Evolutionary conservation across 164 flowering plant species (phyloP).

Genomic region (grape (Vitis vinifera)): DNA sequence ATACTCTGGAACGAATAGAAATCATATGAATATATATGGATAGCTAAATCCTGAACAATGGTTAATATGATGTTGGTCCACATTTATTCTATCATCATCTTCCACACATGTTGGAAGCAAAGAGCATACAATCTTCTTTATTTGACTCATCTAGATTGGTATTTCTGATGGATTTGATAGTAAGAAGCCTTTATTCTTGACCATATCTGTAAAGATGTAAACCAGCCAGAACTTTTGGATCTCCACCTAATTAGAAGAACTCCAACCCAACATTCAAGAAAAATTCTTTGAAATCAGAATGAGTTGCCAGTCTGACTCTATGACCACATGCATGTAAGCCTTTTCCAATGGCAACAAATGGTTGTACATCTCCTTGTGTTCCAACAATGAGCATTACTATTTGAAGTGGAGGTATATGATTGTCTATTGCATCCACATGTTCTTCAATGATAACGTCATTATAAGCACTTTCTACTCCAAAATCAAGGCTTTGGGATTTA

Average conservation of each 20-base stretch:
- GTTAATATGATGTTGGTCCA: neutral
- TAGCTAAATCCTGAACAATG: too few species aligned
- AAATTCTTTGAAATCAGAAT: conserved; percentile 95
- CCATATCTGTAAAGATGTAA: conserved; percentile 52
- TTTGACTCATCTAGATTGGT: conserved; percentile 45
- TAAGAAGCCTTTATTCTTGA: conserved; percentile 66
- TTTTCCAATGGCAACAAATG: conserved; percentile 66
- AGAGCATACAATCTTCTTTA: conserved; percentile 49
- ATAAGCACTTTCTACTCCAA: conserved; percentile 29
- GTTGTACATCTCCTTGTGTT: conserved; percentile 65
- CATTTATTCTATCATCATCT: conserved; percentile 19
- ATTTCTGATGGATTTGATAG: conserved; percentile 65
- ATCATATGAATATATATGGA: too few species aligned
- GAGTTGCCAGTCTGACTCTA: conserved; percentile 96
- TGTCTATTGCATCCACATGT: conserved; percentile 9
- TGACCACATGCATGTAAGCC: conserved; percentile 65
- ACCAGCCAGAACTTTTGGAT: conserved; percentile 96
- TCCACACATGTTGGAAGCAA: conserved; percentile 54
- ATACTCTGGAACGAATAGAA: too few species aligned
- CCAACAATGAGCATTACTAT: conserved; percentile 70
- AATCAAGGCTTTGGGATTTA: conserved; percentile 30
- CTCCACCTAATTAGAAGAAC: conserved; percentile 96
- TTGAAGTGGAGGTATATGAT: conserved; percentile 44
- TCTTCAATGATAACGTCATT: conserved; percentile 20
- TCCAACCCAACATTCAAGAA: conserved; percentile 95